phyloP scores from a whole-genome alignment of 495 filamentous ascomycete genomes.

The Talaromyces trachyspermus region DNA sequence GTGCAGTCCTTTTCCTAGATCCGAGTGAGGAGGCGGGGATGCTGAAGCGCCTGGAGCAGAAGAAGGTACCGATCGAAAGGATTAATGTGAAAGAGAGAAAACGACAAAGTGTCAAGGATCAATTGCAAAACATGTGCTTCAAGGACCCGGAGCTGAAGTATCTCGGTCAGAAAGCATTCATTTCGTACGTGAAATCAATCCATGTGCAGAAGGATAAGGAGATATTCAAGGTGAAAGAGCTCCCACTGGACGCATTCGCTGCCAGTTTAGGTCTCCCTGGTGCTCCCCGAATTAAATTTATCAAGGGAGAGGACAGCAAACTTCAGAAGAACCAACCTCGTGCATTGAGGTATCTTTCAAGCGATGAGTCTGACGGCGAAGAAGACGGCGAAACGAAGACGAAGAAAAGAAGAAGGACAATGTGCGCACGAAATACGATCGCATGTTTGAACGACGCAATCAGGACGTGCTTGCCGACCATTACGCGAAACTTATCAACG shows the following conservation, averaged over 20 bases:
- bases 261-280: conserved; percentile 81
- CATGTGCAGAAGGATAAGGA: conserved; percentile 90
- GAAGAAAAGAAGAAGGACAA: conserved; percentile 52
- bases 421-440: conserved; percentile 87
- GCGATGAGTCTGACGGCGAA: conserved; percentile 46
- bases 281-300: conserved; percentile 81
- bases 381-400: conserved; percentile 39
- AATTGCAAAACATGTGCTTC: conserved; percentile 89
- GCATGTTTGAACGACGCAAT: conserved; percentile 93
- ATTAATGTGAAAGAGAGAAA: conserved; percentile 87
- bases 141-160: conserved; percentile 93
- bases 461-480: conserved; percentile 90
- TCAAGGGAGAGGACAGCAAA: conserved; percentile 82
- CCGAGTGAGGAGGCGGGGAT: conserved; percentile 87
- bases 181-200: conserved; percentile 75
- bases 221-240: conserved; percentile 70
- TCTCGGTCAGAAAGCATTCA: conserved; percentile 90
- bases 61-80: conserved; percentile 76
- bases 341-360: conserved; percentile 39
- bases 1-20: conserved; percentile 84
- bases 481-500: conserved; percentile 76
- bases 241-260: conserved; percentile 80
- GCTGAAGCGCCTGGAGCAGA: conserved; percentile 71
- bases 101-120: conserved; percentile 71
- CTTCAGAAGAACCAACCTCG: conserved; percentile 79